These are phyloP conservation scores for Russula lepida DNA, from an alignment of 768 basidiomycete species.

Conservation along the genomic window DNA sequence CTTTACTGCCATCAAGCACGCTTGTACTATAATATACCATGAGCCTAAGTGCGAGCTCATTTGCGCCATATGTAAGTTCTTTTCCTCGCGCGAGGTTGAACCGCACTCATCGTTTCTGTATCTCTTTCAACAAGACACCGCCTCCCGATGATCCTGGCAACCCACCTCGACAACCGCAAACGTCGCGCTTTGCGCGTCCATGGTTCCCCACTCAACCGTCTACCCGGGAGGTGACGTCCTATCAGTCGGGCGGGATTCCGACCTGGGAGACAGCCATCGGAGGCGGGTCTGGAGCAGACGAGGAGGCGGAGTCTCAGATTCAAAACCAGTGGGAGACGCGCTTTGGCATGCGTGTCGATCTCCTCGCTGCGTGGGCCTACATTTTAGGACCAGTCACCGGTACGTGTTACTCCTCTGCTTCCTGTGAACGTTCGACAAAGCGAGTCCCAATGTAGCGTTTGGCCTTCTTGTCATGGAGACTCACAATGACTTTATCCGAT, in stretches of 20 bases:
- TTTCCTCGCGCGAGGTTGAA: neutral
- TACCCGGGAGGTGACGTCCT: slow-evolving; percentile 37
- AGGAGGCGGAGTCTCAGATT: slow-evolving; percentile 32
- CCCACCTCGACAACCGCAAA: slow-evolving; percentile 21
- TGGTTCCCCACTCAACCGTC: slow-evolving; percentile 43
- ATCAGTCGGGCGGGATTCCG: slow-evolving; percentile 63
- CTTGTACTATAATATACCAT: slow-evolving; percentile 18
- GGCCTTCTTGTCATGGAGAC: slow-evolving; percentile 64
- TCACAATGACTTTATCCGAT: slow-evolving; percentile 67
- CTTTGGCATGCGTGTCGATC: slow-evolving; percentile 56
- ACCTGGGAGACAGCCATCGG: slow-evolving; percentile 41
- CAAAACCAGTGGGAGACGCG: slow-evolving; percentile 65
- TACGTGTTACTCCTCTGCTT: slow-evolving; percentile 43
- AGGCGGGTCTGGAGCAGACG: slow-evolving; percentile 30
- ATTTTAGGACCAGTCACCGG: slow-evolving; percentile 65
- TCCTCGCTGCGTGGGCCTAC: slow-evolving; percentile 57
- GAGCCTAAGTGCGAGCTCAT: slow-evolving; percentile 42
- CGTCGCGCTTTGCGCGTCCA: slow-evolving; percentile 31
- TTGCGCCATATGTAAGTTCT: slow-evolving; percentile 50
- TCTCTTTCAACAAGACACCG: slow-evolving; percentile 34
- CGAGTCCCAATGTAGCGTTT: slow-evolving; percentile 54
- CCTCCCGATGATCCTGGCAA: slow-evolving; percentile 47
- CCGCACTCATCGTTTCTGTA: neutral
- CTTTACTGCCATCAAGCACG: neutral
- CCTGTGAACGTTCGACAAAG: slow-evolving; percentile 46